phyloP scores from a whole-genome alignment of 2,329 filamentous ascomycete species.

The Aspergillus viridinutans region DNA sequence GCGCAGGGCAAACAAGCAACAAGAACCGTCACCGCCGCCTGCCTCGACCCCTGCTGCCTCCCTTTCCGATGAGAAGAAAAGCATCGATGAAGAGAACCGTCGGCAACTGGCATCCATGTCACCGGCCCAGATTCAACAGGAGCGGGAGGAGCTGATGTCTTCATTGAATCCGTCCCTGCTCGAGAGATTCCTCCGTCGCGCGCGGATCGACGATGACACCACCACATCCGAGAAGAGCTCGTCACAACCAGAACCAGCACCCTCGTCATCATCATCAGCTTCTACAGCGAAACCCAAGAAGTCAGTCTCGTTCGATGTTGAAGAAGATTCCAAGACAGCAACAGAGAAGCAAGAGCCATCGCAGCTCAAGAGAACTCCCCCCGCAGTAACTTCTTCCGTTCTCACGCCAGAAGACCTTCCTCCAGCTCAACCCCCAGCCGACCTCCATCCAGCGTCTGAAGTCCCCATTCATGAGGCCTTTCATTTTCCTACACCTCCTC shows the following conservation, averaged over 20 bases:
- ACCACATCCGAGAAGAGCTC: conserved; percentile 4
- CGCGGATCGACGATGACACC: conserved; percentile 65
- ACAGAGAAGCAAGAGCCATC: neutral
- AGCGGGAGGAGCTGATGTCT: conserved; percentile 74
- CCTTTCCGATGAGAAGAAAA: conserved; percentile 55
- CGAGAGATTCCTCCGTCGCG: conserved; percentile 69
- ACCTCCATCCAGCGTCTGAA: conserved; percentile 40
- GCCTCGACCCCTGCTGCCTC: conserved; percentile 6
- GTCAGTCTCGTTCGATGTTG: conserved; percentile 27
- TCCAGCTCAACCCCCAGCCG: conserved; percentile 31
- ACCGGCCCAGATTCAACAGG: conserved; percentile 71
- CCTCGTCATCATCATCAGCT: neutral
- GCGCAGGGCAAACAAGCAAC: conserved; percentile 44
- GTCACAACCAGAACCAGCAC: conserved; percentile 1
- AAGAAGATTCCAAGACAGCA: conserved; percentile 10
- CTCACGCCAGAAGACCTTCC: conserved; percentile 30
- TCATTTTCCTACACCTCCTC: conserved; percentile 44
- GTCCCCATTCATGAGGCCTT: conserved; percentile 31
- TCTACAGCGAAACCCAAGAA: conserved; percentile 21
- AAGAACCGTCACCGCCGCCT: conserved; percentile 10
- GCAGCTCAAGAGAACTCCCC: neutral
- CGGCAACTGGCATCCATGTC: conserved; percentile 74
- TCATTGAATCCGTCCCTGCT: conserved; percentile 71
- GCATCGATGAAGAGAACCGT: conserved; percentile 80
- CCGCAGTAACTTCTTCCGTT: conserved; percentile 4